phyloP scores from a whole-genome alignment of 495 filamentous ascomycete species.

The Daldinia childiae region DNA sequence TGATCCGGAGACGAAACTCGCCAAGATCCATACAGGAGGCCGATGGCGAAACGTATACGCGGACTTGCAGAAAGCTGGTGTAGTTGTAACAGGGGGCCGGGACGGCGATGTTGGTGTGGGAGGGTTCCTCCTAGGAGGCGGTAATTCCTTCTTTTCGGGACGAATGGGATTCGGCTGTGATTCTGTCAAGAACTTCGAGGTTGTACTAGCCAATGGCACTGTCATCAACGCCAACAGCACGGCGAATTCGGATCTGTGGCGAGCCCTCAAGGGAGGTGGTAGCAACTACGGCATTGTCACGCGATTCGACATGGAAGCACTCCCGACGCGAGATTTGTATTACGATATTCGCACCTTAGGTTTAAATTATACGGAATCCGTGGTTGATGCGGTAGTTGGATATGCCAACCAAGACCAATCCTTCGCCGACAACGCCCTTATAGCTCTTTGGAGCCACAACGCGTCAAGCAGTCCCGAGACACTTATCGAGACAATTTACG shows the following conservation, averaged over 20 bases:
- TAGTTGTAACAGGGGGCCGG: constrained; percentile 54
- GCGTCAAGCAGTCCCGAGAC: constrained; percentile 15
- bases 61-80: constrained; percentile 45
- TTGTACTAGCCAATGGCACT: constrained; percentile 62
- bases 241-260: constrained; percentile 59
- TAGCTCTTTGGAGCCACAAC: constrained; percentile 26
- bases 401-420: constrained; percentile 45
- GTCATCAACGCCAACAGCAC: constrained; percentile 59
- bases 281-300: constrained; percentile 68
- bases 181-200: constrained; percentile 58
- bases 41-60: constrained; percentile 58
- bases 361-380: constrained; percentile 16
- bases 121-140: constrained; percentile 55
- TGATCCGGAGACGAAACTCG: constrained; percentile 48
- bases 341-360: constrained; percentile 33
- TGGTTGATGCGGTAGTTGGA: constrained; percentile 42
- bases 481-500: constrained; percentile 21
- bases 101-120: constrained; percentile 55
- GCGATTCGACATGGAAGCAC: constrained; percentile 55
- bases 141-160: constrained; percentile 54
- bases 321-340: constrained; percentile 43
- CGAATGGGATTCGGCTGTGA: constrained; percentile 59
- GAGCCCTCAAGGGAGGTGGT: constrained; percentile 63
- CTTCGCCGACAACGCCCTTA: constrained; percentile 35
- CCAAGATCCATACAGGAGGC: constrained; percentile 55